These are phyloP conservation scores for Quercus rubra DNA, from an alignment of 306 rosid species.

Conservation along the genomic window DNA sequence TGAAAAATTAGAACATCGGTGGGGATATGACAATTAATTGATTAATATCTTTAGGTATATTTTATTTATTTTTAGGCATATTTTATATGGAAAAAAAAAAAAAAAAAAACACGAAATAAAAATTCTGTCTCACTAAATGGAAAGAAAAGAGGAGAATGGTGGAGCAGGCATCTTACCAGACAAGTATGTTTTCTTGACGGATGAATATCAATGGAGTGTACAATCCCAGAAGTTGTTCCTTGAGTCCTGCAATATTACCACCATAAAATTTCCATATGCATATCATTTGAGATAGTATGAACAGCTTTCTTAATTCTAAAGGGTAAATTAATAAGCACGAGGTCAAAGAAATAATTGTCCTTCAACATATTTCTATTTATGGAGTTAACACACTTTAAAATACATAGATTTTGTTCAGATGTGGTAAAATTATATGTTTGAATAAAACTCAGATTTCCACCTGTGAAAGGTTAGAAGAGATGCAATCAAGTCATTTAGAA, in stretches of 20 bases:
- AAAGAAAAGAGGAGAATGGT: not conserved
- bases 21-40: too few relatives aligned
- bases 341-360: not conserved
- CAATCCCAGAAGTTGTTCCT: constrained; percentile 59
- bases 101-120: too few relatives aligned
- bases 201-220: constrained; percentile 88
- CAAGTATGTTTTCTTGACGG: constrained; percentile 93
- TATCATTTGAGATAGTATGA: not conserved
- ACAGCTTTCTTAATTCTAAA: not conserved
- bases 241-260: constrained; percentile 61
- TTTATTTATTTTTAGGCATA: too few relatives aligned
- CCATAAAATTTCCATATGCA: constrained; percentile 1
- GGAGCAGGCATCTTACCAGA: constrained; percentile 45
- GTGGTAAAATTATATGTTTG: not conserved
- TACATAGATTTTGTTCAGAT: not conserved
- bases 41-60: too few relatives aligned
- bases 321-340: not conserved
- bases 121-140: not conserved
- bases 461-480: not conserved
- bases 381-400: not conserved
- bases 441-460: not conserved
- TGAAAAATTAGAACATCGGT: too few relatives aligned
- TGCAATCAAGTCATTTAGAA: not conserved
- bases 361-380: not conserved
- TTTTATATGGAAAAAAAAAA: too few relatives aligned